phyloP scores from a whole-genome alignment of 2,329 filamentous ascomycete species.

The Aureobasidium namibiae region DNA sequence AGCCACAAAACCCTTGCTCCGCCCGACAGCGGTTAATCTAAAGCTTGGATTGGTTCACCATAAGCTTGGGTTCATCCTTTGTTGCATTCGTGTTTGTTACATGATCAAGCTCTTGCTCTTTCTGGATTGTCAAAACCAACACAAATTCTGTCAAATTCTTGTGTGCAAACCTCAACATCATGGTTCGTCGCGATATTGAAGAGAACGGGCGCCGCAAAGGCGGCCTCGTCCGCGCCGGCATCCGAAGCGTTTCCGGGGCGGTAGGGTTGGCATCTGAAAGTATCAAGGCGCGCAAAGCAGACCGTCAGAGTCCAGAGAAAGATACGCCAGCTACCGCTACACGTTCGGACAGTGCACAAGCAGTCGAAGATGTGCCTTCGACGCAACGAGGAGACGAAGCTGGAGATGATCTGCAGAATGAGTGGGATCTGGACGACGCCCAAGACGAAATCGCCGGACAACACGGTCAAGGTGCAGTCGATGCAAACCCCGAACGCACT shows the following conservation, averaged over 20 bases:
- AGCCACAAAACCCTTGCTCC: background rate
- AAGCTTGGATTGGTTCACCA: background rate
- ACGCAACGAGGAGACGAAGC: background rate
- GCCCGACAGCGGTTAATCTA: background rate
- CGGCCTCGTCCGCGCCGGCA: background rate
- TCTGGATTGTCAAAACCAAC: background rate
- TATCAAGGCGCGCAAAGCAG: background rate
- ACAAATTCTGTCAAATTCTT: background rate
- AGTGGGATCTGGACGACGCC: conserved; percentile 1
- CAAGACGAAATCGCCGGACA: background rate
- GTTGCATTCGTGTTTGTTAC: background rate
- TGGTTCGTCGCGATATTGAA: background rate
- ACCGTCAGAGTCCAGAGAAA: background rate
- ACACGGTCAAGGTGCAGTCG: background rate
- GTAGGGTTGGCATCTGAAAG: conserved; percentile 1
- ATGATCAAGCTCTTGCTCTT: background rate
- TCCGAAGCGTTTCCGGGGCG: background rate
- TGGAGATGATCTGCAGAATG: background rate
- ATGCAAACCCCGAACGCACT: background rate
- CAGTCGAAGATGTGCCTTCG: background rate
- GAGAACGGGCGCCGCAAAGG: background rate
- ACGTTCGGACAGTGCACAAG: background rate
- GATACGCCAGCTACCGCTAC: no score
- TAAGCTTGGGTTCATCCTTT: background rate
- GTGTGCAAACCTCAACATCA: background rate